Base-by-base conservation (phyloP, 441 rosid species). In the Aquilaria agallochum region DNA sequence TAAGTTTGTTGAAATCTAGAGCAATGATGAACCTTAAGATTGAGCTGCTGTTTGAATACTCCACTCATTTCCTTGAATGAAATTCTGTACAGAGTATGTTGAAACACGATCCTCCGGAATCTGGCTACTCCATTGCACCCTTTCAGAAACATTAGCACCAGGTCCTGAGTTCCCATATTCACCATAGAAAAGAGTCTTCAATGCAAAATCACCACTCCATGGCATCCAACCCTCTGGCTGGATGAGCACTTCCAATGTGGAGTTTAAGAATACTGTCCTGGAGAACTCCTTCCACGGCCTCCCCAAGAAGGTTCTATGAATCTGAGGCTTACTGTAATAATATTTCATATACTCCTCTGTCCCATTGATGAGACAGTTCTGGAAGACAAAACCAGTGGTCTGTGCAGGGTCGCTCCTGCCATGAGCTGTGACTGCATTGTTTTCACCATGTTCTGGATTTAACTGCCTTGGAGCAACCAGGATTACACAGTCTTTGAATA, bases 281-380 rank as follows among this genome's bases (percentile, higher is more conserved):
- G 97, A 83, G 66, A 67, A 93, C 63, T 90, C 96, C 73, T 94
- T 94, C 98, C 98, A 94, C 0, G 98, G 97, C 74, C 97, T 76
- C 51, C 98, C 97, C 52, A 94, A 70, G 69, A 48, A 94, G 58
- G 78, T 90, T 59, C 45, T 73, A 74, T 94, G 98, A n/a, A 53
- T 81, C 36, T 65, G 40, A 5, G 97, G 96, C 20, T 87, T 85
- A 58, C 80, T 75, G 2, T 48, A 47, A 70, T 78, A 87, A 44
- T 81, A 74, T 60, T 61, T 78, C 88, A 84, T 76, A 72, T 89
- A 94, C 9, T 83, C 87, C 60, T 79, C 80, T 0, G 98, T 94
- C 55, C 98, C 97, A 27, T 84, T 84, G 45, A 94, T 76, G 65
- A 72, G 57, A 74, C 96, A 90, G 70, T 89, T 89, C 13, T 60